phyloP scores from a whole-genome alignment of 768 basidiomycete genomes.

The Tylopilus sp. region DNA sequence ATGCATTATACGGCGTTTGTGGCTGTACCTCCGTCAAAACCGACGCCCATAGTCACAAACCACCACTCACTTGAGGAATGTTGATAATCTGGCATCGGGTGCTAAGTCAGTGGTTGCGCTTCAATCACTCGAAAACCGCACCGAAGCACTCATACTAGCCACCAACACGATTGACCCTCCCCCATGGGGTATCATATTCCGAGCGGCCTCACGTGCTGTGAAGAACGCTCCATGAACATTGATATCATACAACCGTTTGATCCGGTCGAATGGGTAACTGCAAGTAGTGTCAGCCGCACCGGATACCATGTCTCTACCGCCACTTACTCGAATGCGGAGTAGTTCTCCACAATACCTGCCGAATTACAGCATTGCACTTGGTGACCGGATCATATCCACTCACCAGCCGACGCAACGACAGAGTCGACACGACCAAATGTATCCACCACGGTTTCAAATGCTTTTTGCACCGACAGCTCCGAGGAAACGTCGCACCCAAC shows the following conservation, averaged over 20 bases:
- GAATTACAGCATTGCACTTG: background rate
- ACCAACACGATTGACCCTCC: slow-evolving; percentile 83
- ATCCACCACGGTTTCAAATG: slow-evolving; percentile 62
- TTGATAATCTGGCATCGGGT: slow-evolving; percentile 65
- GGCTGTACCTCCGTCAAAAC: slow-evolving; percentile 39
- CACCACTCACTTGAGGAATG: slow-evolving; percentile 66
- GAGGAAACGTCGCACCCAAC: slow-evolving; percentile 86
- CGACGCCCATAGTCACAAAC: background rate
- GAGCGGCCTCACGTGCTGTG: slow-evolving; percentile 94
- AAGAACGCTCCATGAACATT: slow-evolving; percentile 94
- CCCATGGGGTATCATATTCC: slow-evolving; percentile 80
- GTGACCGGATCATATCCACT: slow-evolving; percentile 19
- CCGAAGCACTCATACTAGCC: slow-evolving; percentile 88
- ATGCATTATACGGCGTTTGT: slow-evolving; percentile 95
- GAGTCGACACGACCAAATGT: slow-evolving; percentile 72
- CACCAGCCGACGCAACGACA: slow-evolving; percentile 87
- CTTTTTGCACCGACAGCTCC: slow-evolving; percentile 72
- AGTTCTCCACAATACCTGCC: slow-evolving; percentile 83
- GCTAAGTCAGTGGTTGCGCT: slow-evolving; percentile 6
- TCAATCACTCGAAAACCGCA: slow-evolving; percentile 36
- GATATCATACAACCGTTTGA: slow-evolving; percentile 83
- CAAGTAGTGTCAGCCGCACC: slow-evolving; percentile 8
- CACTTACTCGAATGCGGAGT: slow-evolving; percentile 78
- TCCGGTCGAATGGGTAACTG: slow-evolving; percentile 83
- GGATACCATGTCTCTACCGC: background rate